Conservation (phyloP, 306 rosid genomes). For the Medicago lupulina region DNA sequence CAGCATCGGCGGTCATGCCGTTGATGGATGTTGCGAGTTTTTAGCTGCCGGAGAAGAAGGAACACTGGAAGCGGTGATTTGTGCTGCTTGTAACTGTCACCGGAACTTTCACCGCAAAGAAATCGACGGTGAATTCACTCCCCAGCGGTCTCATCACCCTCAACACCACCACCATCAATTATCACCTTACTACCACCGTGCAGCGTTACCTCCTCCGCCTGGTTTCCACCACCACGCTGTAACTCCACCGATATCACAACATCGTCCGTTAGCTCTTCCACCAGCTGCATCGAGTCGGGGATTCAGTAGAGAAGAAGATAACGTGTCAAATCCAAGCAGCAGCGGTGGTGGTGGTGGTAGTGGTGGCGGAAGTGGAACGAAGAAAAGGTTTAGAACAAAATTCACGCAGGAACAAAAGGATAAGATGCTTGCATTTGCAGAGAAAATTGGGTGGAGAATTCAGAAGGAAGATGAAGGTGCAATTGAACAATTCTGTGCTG, state of each 20-base stretch:
- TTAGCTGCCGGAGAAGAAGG: conserved; percentile 81
- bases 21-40: conserved; percentile 91
- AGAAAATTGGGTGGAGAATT: conserved; percentile 77
- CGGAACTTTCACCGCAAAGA: conserved; percentile 90
- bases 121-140: conserved; percentile 39
- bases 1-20: conserved; percentile 69
- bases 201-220: conserved; percentile 45
- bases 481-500: conserved; percentile 71
- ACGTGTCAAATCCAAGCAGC: conserved; percentile 77
- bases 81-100: conserved; percentile 95
- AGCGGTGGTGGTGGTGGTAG: conserved; percentile 61
- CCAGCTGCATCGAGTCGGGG: conserved; percentile 49
- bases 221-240: conserved; percentile 52
- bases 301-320: conserved; percentile 66
- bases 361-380: conserved; percentile 59
- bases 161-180: conserved; percentile 31
- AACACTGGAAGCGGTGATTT: conserved; percentile 72
- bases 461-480: conserved; percentile 82
- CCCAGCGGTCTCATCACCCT: neutral
- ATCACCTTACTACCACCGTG: conserved; percentile 53
- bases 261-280: conserved; percentile 62
- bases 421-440: conserved; percentile 83
- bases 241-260: conserved; percentile 48
- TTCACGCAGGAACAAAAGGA: conserved; percentile 83
- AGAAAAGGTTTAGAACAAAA: conserved; percentile 75